Evolutionary conservation across 2,329 filamentous ascomycete species (phyloP).

Genomic region (Fusarium bactridioides): DNA sequence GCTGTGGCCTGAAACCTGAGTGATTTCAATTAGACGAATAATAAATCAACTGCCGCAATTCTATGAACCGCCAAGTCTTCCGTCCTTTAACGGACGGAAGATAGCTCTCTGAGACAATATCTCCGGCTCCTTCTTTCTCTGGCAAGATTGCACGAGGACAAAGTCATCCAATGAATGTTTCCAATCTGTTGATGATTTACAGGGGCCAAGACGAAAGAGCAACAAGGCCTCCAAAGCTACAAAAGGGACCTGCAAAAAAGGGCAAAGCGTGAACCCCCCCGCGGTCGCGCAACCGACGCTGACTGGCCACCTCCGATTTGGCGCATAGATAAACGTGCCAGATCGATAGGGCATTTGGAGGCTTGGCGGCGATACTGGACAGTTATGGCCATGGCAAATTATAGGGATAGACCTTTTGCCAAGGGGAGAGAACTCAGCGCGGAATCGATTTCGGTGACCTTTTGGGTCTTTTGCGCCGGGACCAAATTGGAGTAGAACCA

Average conservation of each 20-base stretch:
- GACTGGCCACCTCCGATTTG: conserved; percentile 28
- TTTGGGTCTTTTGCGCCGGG: conserved; percentile 24
- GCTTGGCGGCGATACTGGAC: conserved; percentile 17
- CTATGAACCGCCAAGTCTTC: background rate
- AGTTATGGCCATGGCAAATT: background rate
- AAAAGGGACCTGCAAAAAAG: conserved; percentile 40
- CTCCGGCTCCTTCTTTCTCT: conserved; percentile 10
- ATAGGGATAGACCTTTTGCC: conserved; percentile 16
- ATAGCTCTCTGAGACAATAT: conserved; percentile 11
- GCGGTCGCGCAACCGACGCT: background rate
- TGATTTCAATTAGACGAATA: conserved; percentile 13
- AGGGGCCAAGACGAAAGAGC: conserved; percentile 22
- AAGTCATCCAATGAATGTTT: conserved; percentile 9
- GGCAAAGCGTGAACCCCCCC: conserved; percentile 27
- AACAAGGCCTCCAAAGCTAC: conserved; percentile 20
- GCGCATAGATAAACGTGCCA: conserved; percentile 41
- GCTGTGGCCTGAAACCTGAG: conserved; percentile 1
- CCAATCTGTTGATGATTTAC: background rate
- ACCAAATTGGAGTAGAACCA: background rate
- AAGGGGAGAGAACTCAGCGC: conserved; percentile 4
- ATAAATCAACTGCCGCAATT: background rate
- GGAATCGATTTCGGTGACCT: conserved; percentile 21
- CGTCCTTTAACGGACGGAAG: conserved; percentile 3
- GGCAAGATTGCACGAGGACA: conserved; percentile 25
- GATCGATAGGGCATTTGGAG: conserved; percentile 38